These are phyloP conservation scores for Zangia roseola DNA, from an alignment of 768 basidiomycete species.

Conservation along the genomic window DNA sequence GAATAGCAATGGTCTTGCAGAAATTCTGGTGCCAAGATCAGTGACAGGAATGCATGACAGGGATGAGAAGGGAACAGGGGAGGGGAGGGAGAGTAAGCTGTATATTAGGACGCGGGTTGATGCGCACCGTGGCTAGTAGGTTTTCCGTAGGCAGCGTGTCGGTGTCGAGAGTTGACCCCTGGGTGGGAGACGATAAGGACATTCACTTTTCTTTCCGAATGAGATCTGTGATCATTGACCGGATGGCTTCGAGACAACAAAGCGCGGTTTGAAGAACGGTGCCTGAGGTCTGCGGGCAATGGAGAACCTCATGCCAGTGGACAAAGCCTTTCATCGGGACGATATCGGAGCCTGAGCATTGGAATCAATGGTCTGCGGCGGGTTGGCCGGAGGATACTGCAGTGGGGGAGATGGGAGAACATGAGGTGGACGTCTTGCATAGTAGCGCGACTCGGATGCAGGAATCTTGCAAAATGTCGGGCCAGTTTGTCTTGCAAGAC, in stretches of 20 bases:
- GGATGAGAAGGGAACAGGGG: constrained; percentile 74
- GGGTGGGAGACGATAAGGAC: constrained; percentile 40
- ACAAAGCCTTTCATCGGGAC: constrained; percentile 76
- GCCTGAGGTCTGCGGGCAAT: constrained; percentile 82
- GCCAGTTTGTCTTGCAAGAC: no score
- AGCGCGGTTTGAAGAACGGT: constrained; percentile 83
- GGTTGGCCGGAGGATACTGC: constrained; percentile 26
- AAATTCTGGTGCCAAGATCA: constrained; percentile 91
- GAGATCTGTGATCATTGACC: constrained; percentile 65
- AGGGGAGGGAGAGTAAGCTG: constrained; percentile 29
- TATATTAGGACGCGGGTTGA: constrained; percentile 30
- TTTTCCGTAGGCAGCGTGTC: constrained; percentile 20
- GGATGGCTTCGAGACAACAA: constrained; percentile 83
- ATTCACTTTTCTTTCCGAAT: constrained; percentile 50
- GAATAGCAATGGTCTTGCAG: constrained; percentile 93
- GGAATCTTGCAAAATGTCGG: no score
- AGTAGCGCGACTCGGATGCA: no score
- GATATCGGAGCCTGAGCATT: constrained; percentile 35
- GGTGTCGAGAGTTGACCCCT: constrained; percentile 27
- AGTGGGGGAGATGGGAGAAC: constrained; percentile 27
- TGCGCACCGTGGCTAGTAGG: constrained; percentile 44
- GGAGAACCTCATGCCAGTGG: constrained; percentile 68
- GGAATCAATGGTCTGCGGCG: constrained; percentile 8
- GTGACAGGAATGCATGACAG: constrained; percentile 79
- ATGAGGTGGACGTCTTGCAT: no score